Evolutionary conservation across 192 early-diverging fungal species (phyloP), one percentile per base, ranked within the genome.

Genomic region (Umbelopsis sp.): DNA sequence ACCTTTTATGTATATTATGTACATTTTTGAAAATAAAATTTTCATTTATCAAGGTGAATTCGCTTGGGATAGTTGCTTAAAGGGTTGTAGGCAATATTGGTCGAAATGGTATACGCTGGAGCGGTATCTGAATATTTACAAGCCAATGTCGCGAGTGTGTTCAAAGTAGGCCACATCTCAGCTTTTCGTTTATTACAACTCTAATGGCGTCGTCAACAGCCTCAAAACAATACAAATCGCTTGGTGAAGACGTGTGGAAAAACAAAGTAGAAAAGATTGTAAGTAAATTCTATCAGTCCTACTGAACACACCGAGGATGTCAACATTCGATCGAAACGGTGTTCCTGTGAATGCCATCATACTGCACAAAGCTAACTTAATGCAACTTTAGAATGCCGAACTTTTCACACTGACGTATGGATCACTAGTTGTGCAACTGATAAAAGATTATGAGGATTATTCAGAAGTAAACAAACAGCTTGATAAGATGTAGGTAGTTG

Each of bases 381-480:
- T 41, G 9, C 9, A 20, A 25, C 4, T 5, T 30, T 77, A 91
- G 82, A 96, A 91, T 68, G 94, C 92, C 1, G 97, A 99, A 82
- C 91, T 99, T 12, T 99, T 99, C 76, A 93, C 94, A 12, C 83
- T 99, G 47, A 99, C 97, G 71, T 99, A 99, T 80, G 97, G 97
- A 18, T 96, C 97, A 5, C 85, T 99, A 11, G 97, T 99, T 2
- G 91, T 91, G 20, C 97, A 98, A 72, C 85, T 99, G 8, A 86
- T 97, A 35, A 93, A 94, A 72, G 97, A 99, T 78, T 92, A 89
- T 71, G 93, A 98, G 73, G 93, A 98, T 80, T 97, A 95, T 69
- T 71, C 71, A 33, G 90, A 94, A 51, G 96, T 99, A 37, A 99
- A 99, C 81, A 91, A 91, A 72, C 95, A 99, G 75, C 89, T 99